Percentiles rank a stretch among this genome's conserved stretches.
phyloP scores from a whole-genome alignment of 495 filamentous ascomycete genomes.

The Penicillium malachiteum region DNA sequence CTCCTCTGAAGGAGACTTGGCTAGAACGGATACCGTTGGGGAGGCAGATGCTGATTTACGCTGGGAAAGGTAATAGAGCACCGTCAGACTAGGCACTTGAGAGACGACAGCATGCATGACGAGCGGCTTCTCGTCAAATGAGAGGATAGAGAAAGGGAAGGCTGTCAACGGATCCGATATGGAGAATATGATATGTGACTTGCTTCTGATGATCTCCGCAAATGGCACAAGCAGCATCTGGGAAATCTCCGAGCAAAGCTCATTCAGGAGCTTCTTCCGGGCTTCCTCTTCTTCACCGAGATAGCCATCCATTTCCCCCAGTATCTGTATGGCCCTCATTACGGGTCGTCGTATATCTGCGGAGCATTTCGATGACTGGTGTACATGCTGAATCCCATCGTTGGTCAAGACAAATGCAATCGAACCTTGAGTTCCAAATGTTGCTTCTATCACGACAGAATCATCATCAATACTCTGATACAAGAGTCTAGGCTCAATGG shows the following conservation, averaged over 20 bases:
- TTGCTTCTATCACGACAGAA: slow-evolving; percentile 25
- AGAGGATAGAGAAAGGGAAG: slow-evolving; percentile 26
- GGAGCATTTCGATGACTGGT: slow-evolving; percentile 5
- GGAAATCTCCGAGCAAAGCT: slow-evolving; percentile 17
- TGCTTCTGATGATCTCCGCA: slow-evolving; percentile 20
- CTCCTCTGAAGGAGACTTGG: slow-evolving; percentile 20
- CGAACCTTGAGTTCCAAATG: slow-evolving; percentile 18
- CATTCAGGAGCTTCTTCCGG: slow-evolving; percentile 10
- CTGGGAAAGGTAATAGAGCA: slow-evolving; percentile 26
- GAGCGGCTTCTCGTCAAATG: slow-evolving; percentile 23
- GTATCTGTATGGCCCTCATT: slow-evolving; percentile 24
- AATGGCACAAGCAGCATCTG: slow-evolving; percentile 20
- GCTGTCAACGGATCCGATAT: slow-evolving; percentile 28
- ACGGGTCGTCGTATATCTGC: slow-evolving; percentile 16
- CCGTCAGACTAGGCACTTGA: slow-evolving; percentile 27
- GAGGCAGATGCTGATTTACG: slow-evolving; percentile 14
- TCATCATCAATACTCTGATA: slow-evolving; percentile 21
- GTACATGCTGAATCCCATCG: slow-evolving; percentile 19
- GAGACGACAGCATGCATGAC: slow-evolving; percentile 26
- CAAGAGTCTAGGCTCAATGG: slow-evolving; percentile 14
- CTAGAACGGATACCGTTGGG: slow-evolving; percentile 29
- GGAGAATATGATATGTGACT: slow-evolving; percentile 29
- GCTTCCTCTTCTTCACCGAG: slow-evolving; percentile 15
- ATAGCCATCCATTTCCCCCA: slow-evolving; percentile 23
- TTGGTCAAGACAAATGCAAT: slow-evolving; percentile 24